Evolutionary conservation across 257 asterid species (phyloP), one percentile per base, ranked within the genome.

Genomic region (Eustoma russellianum): DNA sequence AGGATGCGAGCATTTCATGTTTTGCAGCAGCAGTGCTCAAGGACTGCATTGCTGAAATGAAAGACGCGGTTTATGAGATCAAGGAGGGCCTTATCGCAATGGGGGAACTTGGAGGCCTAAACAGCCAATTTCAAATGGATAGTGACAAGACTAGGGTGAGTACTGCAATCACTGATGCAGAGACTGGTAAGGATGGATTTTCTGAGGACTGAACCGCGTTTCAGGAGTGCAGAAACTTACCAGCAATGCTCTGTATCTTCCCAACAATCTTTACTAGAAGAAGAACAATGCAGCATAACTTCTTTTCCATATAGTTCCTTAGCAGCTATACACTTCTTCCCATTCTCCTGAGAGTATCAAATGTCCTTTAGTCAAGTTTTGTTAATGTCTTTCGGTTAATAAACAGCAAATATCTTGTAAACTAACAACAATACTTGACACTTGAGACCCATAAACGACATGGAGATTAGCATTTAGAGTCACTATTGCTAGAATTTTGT

Each of bases 111-210:
- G 30, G 67, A 7, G 85, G 64, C 9, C 58, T 46, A 2, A 86
- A 77, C 9, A 56, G 72, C 55, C 77, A 48, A 24, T 79, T 73
- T 13, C 73, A 86, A 46, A 79, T 83, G 78, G 59, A 81, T 30
- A 83, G 71, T 35, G 92, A 91, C 1, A 86, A 81, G 68, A 86
- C 94, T 2, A 80, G 77, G 45, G 94, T 83, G 5, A 83, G 95
- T 69, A 81, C 94, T 10, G 95, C 89, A 33, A 79, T 83, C 19
- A 75, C 92, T 14, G 91, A 86, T 17, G 79, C 79, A 0, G 96
- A 83, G n/a, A 77, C 94, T 1, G 79, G 96, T 58, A 45, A 70
- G 41, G 94, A 86, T 50, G 86, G 77, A 2, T 53, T 77, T 12
- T 40, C 71, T 2, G 81, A 15, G 0, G 33, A 68, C 56, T 71